A percentile compares a stretch with the other conserved stretches of the same genome.
Conservation (phyloP, 257 asterid genomes). For the Anisodus acutangulus region DNA sequence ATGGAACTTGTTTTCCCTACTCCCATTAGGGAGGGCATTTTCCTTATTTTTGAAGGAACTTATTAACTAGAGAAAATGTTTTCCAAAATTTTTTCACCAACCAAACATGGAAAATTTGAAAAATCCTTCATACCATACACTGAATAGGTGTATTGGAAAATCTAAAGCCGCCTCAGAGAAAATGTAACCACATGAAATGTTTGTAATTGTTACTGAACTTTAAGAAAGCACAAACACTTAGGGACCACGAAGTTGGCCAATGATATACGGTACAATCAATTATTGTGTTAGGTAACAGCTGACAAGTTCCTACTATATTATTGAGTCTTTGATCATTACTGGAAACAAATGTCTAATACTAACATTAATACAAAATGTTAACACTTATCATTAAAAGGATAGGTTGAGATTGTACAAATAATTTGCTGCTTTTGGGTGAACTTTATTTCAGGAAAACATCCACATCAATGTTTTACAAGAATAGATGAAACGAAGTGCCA, state of each 20-base stretch:
- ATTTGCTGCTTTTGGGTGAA: neutral
- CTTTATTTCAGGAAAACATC: neutral
- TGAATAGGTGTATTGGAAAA: neutral
- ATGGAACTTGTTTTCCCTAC: no score
- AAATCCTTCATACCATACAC: no score
- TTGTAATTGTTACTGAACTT: neutral
- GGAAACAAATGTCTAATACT: neutral
- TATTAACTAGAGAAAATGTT: no score
- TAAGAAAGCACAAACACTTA: neutral
- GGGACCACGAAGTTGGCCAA: neutral
- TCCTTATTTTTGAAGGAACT: no score
- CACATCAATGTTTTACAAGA: conserved; percentile 3
- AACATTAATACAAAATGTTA: neutral
- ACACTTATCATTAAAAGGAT: neutral
- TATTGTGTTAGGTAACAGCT: neutral
- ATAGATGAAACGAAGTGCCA: neutral
- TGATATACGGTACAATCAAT: conserved; percentile 7
- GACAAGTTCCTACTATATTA: neutral
- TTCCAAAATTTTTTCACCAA: no score
- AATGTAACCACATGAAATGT: neutral
- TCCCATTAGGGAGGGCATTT: no score
- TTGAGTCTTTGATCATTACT: conserved; percentile 13
- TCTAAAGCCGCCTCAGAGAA: neutral
- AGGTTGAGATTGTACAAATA: neutral
- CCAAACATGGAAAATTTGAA: no score